Evolutionary conservation across 257 asterid species (phyloP).

Genomic region (Nicotiana paniculata): DNA sequence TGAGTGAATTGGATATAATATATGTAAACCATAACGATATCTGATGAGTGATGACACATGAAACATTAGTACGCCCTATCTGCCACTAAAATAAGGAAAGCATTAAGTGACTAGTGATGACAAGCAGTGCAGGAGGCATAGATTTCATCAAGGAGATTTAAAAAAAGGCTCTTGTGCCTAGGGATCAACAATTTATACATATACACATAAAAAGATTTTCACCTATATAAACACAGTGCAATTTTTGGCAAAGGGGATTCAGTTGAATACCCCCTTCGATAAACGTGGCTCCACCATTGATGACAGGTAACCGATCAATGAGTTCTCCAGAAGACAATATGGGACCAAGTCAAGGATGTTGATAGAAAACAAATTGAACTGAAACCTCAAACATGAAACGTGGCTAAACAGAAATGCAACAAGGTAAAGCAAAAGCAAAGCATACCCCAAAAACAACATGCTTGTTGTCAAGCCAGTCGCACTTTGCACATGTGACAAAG

Average conservation of each 20-base stretch:
- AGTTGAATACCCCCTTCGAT: neutral
- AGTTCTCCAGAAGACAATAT: neutral
- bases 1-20: neutral
- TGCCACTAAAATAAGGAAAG: neutral
- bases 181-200: neutral
- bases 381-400: neutral
- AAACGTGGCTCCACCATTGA: neutral
- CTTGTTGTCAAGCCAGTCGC: conserved; percentile 98
- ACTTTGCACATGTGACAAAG: conserved; percentile 85
- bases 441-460: conserved; percentile 96
- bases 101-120: neutral
- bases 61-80: neutral
- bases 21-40: neutral
- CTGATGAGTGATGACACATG: neutral
- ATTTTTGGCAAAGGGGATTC: neutral
- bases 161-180: neutral
- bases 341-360: neutral
- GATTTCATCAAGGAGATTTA: neutral
- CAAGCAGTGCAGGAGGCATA: neutral
- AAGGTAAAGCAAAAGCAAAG: neutral
- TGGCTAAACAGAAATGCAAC: neutral
- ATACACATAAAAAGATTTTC: neutral
- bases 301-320: neutral
- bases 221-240: neutral
- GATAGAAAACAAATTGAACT: neutral